These are phyloP conservation scores for Gillenia trifoliata DNA, from an alignment of 306 rosid species.

Conservation along the genomic window DNA sequence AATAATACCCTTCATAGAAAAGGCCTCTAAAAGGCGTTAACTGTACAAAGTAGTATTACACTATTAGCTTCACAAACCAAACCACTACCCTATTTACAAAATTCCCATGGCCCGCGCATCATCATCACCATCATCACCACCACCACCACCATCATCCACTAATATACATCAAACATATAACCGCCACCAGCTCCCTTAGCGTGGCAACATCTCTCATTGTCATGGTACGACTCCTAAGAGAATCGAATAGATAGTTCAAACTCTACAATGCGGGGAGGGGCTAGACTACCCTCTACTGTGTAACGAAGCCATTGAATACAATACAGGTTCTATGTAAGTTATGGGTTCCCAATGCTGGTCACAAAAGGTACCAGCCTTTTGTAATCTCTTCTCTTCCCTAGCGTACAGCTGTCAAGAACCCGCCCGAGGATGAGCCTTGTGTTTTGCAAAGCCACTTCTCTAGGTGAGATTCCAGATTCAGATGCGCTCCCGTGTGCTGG, in stretches of 20 bases:
- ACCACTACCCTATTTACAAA: conserved; percentile 37
- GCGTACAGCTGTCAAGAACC: conserved; percentile 71
- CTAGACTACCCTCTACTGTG: no score
- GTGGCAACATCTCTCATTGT: no score
- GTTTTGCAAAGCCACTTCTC: conserved; percentile 85
- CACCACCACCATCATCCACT: not conserved
- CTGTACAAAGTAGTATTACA: conserved; percentile 20
- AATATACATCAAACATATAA: not conserved
- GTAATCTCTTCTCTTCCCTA: conserved; percentile 88
- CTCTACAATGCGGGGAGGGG: no score
- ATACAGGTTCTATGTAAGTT: not conserved
- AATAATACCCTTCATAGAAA: not conserved
- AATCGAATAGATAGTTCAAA: not conserved
- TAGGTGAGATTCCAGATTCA: conserved; percentile 61
- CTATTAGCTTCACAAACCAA: conserved; percentile 38
- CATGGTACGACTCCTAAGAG: no score
- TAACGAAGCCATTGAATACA: not conserved
- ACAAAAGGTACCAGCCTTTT: conserved; percentile 88
- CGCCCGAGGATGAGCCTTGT: conserved; percentile 86
- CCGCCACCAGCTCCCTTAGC: no score
- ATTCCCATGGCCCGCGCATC: conserved; percentile 8
- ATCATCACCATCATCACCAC: not conserved
- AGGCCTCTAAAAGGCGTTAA: not conserved
- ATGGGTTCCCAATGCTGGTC: conserved; percentile 68
- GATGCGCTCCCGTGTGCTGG: conserved; percentile 36